Base-by-base conservation (phyloP, 768 basidiomycete species). In the Mycena rebaudengoi region DNA sequence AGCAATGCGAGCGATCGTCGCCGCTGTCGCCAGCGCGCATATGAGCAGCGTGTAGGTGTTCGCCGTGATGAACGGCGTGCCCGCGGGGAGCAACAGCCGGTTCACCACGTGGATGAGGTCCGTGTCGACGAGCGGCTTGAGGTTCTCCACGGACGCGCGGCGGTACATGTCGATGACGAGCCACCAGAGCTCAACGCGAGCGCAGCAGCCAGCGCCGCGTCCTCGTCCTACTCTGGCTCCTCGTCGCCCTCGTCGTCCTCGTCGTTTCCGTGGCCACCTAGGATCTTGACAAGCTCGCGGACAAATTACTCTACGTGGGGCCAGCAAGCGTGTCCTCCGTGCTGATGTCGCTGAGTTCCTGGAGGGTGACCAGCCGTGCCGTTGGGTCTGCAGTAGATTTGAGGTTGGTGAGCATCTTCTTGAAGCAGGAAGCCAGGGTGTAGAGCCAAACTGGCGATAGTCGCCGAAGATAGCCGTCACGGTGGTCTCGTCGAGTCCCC, bases 241-340 rank as follows among this genome's bases (percentile, higher is more conserved):
- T 90, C 89, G 43, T 89, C 89, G 5, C 89, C 88, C 5, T 88
- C 90, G 16, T 89, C 91, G 23, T 89, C 90, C n/a, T 91, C 90
- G n/a, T 88, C 89, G 21, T 83, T 85, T 29, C 90, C 89, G 26
- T 86, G 89, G 14, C 91, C 94, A 35, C 93, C 92, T 29, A 99
- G 83, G 68, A 98, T 95, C 71, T 88, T 88, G 61, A 99, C 90
- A 33, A 99, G 85, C 74, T 98, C 96, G 68, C 90, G 88, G 25
- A 96, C 93, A 74, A 94, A 99, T 29, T 89, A 86, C 69, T 97
- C 95, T 21, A 96, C 90, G 65, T 91, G 92, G 79, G 96, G 39
- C 95, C 95, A 11, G 94, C 92, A 44, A 99, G 82, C 6, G 96
- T 98, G 74, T 99, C 98, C 78, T 99, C 96, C 3, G 95, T 98